Percentiles rank a stretch among this genome's conserved stretches.
Evolutionary conservation across 495 filamentous ascomycete genomes (phyloP).

Genomic region (Neurospora sp.): DNA sequence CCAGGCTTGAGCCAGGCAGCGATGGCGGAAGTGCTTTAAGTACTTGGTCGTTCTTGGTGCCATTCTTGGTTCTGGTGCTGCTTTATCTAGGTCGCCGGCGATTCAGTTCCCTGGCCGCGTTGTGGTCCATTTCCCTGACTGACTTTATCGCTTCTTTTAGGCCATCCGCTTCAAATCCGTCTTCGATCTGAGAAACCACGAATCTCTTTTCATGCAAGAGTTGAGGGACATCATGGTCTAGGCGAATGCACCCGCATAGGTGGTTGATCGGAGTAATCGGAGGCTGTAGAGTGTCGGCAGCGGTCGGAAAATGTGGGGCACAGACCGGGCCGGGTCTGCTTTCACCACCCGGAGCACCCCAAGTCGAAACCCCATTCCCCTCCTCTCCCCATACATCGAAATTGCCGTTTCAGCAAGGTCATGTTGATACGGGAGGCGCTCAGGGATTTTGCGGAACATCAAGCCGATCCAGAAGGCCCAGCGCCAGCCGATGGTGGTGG

Average conservation of each 20-base stretch:
- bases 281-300: not conserved
- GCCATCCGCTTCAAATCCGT: not conserved
- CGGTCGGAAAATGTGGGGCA: not conserved
- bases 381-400: too few relatives aligned
- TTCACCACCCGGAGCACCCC: too few relatives aligned
- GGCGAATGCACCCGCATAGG: not conserved
- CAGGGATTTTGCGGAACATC: constrained; percentile 22
- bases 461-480: constrained; percentile 57
- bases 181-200: not conserved
- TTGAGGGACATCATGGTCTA: not conserved
- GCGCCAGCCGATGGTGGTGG: constrained; percentile 49
- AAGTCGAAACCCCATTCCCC: too few relatives aligned
- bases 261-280: not conserved
- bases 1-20: not conserved
- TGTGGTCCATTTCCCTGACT: not conserved
- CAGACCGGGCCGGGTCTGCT: not conserved
- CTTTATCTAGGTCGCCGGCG: too few relatives aligned
- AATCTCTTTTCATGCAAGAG: not conserved
- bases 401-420: too few relatives aligned
- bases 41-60: not conserved
- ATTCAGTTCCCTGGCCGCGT: not conserved
- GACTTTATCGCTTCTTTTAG: not conserved
- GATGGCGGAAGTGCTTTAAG: not conserved
- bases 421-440: too few relatives aligned
- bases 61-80: not conserved